phyloP scores from a whole-genome alignment of 768 basidiomycete species.

The Baorangia bicolor region DNA sequence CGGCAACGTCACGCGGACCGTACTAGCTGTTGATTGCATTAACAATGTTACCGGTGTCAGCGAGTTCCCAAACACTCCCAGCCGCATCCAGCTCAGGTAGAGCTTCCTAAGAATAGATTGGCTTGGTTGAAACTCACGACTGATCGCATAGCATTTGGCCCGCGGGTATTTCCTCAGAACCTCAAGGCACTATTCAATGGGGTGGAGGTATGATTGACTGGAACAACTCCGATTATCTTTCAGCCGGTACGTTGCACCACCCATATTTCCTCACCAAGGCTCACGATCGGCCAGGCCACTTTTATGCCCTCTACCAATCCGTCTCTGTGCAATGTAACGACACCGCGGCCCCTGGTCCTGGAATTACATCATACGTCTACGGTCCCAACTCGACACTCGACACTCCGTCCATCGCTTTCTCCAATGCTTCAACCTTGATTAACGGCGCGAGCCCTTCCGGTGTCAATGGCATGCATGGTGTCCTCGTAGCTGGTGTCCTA shows the following conservation, averaged over 20 bases:
- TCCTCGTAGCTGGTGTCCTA: conserved; percentile 14
- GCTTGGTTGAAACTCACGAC: conserved; percentile 2
- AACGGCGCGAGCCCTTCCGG: conserved; percentile 35
- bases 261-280: not conserved
- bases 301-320: conserved; percentile 62
- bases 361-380: conserved; percentile 66
- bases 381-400: conserved; percentile 50
- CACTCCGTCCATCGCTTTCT: conserved; percentile 54
- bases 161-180: conserved; percentile 61
- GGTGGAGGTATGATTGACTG: conserved; percentile 83
- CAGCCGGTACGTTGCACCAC: conserved; percentile 46
- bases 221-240: conserved; percentile 70
- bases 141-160: conserved; percentile 62
- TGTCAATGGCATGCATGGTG: conserved; percentile 9
- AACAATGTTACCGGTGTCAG: conserved; percentile 50
- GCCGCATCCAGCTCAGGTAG: conserved; percentile 78
- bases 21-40: conserved; percentile 58
- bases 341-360: conserved; percentile 38
- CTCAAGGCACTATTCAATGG: conserved; percentile 76
- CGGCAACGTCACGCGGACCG: conserved; percentile 65
- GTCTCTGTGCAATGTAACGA: conserved; percentile 66
- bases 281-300: conserved; percentile 49
- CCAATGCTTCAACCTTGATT: conserved; percentile 56
- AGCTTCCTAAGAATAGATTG: not conserved
- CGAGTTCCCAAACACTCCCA: conserved; percentile 75